Evolutionary conservation across 129 eudicot species (phyloP), one percentile per base, ranked within the genome.

Genomic region (Chrysanthemum seticuspe): DNA sequence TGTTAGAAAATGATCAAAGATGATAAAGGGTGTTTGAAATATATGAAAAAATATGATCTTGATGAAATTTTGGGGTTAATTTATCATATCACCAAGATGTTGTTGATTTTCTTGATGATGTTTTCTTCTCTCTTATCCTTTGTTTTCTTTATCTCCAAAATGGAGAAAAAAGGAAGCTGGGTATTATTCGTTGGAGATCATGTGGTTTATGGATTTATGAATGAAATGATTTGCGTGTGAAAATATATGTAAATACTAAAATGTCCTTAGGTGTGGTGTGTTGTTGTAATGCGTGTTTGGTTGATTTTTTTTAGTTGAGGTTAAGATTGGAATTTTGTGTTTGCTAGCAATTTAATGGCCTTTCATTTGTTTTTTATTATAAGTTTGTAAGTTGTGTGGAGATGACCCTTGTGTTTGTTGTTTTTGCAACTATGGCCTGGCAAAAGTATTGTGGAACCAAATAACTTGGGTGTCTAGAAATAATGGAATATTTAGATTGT

Each of bases 151-250:
- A 64, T 70, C 67, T 77, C 67, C 49, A 62, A 50, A 40, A 62
- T 53, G 71, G 70, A 70, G 75, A 40, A 40, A 75, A 70, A 76
- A 67, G 80, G 61, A 67, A 57, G 74, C 80, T 50, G 74, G 68
- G 74, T 67, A 62, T 70, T 67, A 70, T 77, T 77, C 69, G 64
- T 50, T 70, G 13, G 59, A 36, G 13, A 70, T 70, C 81, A 53
- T 70, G 71, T 70, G 75, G 34, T 69, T 40, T 6, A 6, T 40
- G 47, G 9, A 40, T 72, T 70, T 60, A 74, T 65, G 79, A 23
- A 57, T 44, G 49, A 40, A 40, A 40, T 40, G 36, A 75, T 66
- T 29, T 77, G 53, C 64, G 65, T 52, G 71, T 50, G 47, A 15
- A 74, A 29, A 25, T 70, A 0, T 50, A 3, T 19, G 4, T n/a